phyloP scores from a whole-genome alignment of 768 basidiomycete genomes.

The Tremella yokohamensis region DNA sequence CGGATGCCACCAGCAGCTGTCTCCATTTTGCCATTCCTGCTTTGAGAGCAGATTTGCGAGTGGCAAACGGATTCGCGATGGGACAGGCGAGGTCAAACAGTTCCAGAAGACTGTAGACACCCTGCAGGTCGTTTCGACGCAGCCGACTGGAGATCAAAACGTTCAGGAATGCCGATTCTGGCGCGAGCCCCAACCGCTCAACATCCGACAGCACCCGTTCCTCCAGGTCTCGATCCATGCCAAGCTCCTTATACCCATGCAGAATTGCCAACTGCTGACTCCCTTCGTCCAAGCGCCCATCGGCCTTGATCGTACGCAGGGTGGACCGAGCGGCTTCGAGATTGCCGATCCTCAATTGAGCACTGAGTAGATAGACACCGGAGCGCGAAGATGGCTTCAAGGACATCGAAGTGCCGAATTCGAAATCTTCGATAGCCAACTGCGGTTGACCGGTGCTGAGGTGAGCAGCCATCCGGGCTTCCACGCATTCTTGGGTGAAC shows the following conservation, averaged over 20 bases:
- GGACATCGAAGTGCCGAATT: neutral
- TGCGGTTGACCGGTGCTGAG: neutral
- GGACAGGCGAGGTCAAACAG: conserved; percentile 1
- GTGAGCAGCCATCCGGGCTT: neutral
- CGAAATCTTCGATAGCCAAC: neutral
- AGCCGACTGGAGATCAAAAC: conserved; percentile 19
- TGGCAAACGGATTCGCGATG: too few relatives aligned
- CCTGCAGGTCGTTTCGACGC: conserved; percentile 12
- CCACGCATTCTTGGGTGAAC: too few relatives aligned
- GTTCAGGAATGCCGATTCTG: conserved; percentile 15
- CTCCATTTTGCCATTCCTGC: neutral
- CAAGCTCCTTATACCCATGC: conserved; percentile 20
- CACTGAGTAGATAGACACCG: neutral
- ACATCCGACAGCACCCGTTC: conserved; percentile 20
- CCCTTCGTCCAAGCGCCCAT: conserved; percentile 1
- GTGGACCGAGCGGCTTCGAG: conserved; percentile 11
- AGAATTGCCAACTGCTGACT: conserved; percentile 27
- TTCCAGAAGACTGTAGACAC: conserved; percentile 10
- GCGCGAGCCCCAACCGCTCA: conserved; percentile 10
- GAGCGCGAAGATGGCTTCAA: neutral
- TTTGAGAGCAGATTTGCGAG: neutral
- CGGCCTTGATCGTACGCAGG: conserved; percentile 6
- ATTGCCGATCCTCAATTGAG: conserved; percentile 11
- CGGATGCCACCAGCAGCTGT: neutral
- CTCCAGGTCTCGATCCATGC: conserved; percentile 21